Evolutionary conservation across 495 filamentous ascomycete species (phyloP), one percentile per base, ranked within the genome.

Genomic region (Margaritispora aquatica): DNA sequence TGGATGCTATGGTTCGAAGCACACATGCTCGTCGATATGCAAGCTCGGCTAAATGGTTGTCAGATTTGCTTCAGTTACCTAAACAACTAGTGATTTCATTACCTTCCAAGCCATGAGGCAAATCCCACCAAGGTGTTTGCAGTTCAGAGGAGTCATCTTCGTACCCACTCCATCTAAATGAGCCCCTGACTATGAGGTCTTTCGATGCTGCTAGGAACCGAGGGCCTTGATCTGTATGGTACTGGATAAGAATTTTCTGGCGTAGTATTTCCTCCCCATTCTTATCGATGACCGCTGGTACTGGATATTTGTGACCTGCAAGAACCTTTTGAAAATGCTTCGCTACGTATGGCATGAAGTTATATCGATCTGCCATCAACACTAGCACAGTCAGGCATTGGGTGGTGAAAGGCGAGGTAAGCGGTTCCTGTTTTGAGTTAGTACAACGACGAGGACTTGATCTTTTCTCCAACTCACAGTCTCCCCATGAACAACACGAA

Each of bases 21-120:
- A 94, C 77, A 66, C 79, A 85, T 47, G 84, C 78, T 0, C 89
- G 84, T 4, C 91, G 83, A 62, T 79, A 79, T 13, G 84, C 81
- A 0, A 95, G 73, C 69, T 95, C 90, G 54, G 85, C 88, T 91
- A 55, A 10, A 41, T 21, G 19, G 21, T 36, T 53, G 63, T 58
- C 47, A 47, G 21, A 22, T n/a, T n/a, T n/a, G n/a, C 67, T 41
- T n/a, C 59, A 36, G 17, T 61, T 34, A 50, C 56, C 27, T 47
- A 7, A 29, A 10, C 26, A 7, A 61, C 26, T 41, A 22, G 20
- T 29, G 41, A 20, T 17, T 38, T 22, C 20, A 75, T 67, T 71
- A 88, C 87, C 79, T 81, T 96, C 91, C 38, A 96, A 59, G 0
- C 80, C 81, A 61, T 82, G 74, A 0, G 86, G 84, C n/a, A 95